Evolutionary conservation across 768 basidiomycete species (phyloP), one percentile per base, ranked within the genome.

Genomic region (Calocybe gangraenosa): DNA sequence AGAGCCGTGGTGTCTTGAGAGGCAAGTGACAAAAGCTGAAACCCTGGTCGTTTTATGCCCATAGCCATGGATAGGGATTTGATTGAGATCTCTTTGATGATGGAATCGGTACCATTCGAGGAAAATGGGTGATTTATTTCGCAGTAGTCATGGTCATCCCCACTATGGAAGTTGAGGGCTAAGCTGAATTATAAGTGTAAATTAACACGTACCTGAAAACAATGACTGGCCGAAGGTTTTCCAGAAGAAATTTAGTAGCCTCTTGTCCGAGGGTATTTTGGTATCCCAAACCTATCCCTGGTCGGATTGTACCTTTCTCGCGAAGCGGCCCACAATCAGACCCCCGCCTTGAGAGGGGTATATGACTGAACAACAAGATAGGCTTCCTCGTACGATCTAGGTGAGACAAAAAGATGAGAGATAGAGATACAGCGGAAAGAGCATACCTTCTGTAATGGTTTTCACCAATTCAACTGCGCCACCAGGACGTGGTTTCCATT

Each of bases 81-180:
- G 57, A 97, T 78, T 0, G 91, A 88, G 15, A 94, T 74, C 66
- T 98, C 94, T 40, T 73, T 76, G 10, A 79, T 67, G 28, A 63
- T 63, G 19, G 60, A 54, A 14, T 51, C 25, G 28, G 55, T 55
- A 25, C 49, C 53, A 28, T 48, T 48, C n/a, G 48, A 49, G 42
- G 44, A 37, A 40, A 44, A 50, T 50, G 42, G 62, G 59, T 51
- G 65, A 53, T 61, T 69, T 57, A 82, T 80, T 67, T 89, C 89
- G 64, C 95, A 98, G 52, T 94, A 92, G 57, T 97, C 95, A 60
- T 96, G 93, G 58, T 97, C 93, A 62, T 97, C 92, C 4, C 91
- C 95, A 53, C 89, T 92, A 48, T 33, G 42, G 38, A 46, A 37
- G 52, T 42, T 52, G 53, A 20, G 14, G 23, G 40, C 22, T 19